These are phyloP conservation scores for Talaromyces adpressus DNA, from an alignment of 495 filamentous ascomycete species.

Conservation along the genomic window DNA sequence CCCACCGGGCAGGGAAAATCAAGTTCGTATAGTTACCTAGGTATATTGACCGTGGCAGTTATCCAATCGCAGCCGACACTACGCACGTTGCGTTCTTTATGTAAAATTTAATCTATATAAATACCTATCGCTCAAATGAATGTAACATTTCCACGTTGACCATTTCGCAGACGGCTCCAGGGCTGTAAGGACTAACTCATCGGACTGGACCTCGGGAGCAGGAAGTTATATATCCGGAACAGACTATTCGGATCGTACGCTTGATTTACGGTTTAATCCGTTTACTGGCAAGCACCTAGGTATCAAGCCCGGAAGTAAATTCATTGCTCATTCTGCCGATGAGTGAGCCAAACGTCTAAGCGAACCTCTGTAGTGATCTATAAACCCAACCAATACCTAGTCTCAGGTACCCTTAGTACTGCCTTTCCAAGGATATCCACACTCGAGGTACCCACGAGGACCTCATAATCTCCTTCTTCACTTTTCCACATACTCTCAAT, in stretches of 20 bases:
- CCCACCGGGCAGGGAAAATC: too few relatives aligned
- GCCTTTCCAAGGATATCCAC: constrained; percentile 27
- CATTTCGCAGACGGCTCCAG: not conserved
- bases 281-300: not conserved
- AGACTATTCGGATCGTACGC: not conserved
- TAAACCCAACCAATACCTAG: constrained; percentile 25
- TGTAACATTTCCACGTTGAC: not conserved
- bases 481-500: constrained; percentile 57
- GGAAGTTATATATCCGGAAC: not conserved
- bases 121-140: not conserved
- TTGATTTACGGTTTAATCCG: not conserved
- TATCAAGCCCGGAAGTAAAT: not conserved
- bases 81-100: not conserved
- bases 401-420: constrained; percentile 32
- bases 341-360: not conserved
- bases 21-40: too few relatives aligned
- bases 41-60: not conserved
- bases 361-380: constrained; percentile 4
- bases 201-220: not conserved
- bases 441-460: constrained; percentile 48
- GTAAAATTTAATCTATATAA: not conserved
- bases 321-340: not conserved
- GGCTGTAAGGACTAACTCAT: not conserved
- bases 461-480: constrained; percentile 62
- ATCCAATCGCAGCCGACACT: not conserved